These are phyloP conservation scores for Chalciporus sp. DNA, from an alignment of 1,284 basidiomycete genomes.

Conservation along the genomic window DNA sequence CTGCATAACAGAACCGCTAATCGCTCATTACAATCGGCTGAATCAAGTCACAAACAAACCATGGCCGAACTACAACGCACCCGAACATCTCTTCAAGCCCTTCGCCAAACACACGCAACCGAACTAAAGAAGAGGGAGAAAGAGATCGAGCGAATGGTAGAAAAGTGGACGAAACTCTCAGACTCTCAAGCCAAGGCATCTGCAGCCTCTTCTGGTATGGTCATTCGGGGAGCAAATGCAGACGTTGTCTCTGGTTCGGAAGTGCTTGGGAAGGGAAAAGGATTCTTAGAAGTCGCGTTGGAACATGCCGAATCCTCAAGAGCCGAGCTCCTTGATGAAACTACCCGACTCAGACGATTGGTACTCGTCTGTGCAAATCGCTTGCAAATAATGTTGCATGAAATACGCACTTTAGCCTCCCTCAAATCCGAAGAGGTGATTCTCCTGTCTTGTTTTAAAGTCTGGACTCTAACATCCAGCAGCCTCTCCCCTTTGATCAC, in stretches of 20 bases:
- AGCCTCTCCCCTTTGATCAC: constrained; percentile 31
- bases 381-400: constrained; percentile 56
- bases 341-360: constrained; percentile 67
- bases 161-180: constrained; percentile 73
- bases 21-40: constrained; percentile 57
- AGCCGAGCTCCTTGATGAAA: constrained; percentile 69
- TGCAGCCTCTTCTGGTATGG: constrained; percentile 49
- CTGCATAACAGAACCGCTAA: constrained; percentile 47
- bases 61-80: constrained; percentile 68
- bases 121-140: constrained; percentile 84
- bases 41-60: constrained; percentile 69
- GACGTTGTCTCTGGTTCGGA: constrained; percentile 51
- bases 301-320: constrained; percentile 75
- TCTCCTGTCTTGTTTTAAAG: constrained; percentile 9
- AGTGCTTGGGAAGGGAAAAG: constrained; percentile 50
- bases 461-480: constrained; percentile 14
- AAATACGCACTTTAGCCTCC: constrained; percentile 38
- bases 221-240: constrained; percentile 53
- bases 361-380: constrained; percentile 72
- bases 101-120: constrained; percentile 66
- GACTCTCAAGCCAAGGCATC: constrained; percentile 64
- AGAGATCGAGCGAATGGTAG: constrained; percentile 77
- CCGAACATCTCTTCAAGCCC: constrained; percentile 59
- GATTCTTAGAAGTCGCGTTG: constrained; percentile 70
- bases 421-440: constrained; percentile 49